Evolutionary conservation across 257 asterid species (phyloP).

Genomic region (Anisodus acutangulus): DNA sequence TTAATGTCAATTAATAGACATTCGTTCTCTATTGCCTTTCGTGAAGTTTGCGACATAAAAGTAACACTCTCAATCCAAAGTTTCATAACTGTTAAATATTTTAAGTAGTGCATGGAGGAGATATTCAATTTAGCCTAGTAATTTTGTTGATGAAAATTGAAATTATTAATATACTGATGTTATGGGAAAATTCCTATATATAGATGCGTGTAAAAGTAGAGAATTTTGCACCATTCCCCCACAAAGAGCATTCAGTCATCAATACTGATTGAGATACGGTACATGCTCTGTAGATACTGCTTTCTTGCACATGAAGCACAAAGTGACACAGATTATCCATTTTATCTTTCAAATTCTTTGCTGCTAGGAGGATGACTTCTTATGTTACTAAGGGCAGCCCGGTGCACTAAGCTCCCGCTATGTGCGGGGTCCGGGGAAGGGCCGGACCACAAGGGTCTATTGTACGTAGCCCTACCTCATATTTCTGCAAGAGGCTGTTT

Average conservation of each 20-base stretch:
- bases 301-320: background rate
- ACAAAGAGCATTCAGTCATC: too few relatives aligned
- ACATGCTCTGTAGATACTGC: background rate
- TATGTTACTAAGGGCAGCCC: too few relatives aligned
- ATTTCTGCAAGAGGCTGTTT: too few relatives aligned
- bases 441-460: too few relatives aligned
- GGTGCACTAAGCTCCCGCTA: too few relatives aligned
- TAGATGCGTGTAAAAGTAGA: too few relatives aligned
- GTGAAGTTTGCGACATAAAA: background rate
- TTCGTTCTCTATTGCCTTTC: background rate
- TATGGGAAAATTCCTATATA: background rate
- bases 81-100: background rate
- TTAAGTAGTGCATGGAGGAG: background rate
- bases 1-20: background rate
- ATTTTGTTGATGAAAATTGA: background rate
- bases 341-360: too few relatives aligned
- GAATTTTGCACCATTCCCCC: too few relatives aligned
- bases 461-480: too few relatives aligned
- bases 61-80: background rate
- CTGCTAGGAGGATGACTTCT: too few relatives aligned
- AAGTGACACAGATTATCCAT: too few relatives aligned
- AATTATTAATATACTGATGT: background rate
- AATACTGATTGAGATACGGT: background rate
- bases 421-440: too few relatives aligned
- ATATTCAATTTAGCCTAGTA: background rate